phyloP scores from a whole-genome alignment of 2,329 filamentous ascomycete genomes.

The Fusarium veterinarium region DNA sequence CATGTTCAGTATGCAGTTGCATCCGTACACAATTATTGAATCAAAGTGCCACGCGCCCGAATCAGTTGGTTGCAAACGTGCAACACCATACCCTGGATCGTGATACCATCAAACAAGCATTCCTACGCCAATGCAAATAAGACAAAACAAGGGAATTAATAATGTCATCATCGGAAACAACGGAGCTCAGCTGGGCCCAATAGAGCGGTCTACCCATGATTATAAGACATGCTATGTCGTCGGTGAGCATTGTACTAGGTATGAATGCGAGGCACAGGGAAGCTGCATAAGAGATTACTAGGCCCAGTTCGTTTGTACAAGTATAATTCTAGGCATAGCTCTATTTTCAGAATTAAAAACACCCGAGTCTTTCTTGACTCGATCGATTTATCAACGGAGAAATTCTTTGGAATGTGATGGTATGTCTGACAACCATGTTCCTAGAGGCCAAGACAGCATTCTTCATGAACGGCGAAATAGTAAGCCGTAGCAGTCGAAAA shows the following conservation, averaged over 20 bases:
- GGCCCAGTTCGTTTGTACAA: conserved; percentile 8
- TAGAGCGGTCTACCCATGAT: conserved; percentile 5
- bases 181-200: conserved; percentile 16
- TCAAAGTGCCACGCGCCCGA: not conserved
- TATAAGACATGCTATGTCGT: conserved; percentile 5
- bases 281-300: conserved; percentile 11
- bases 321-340: not conserved
- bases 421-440: conserved; percentile 2
- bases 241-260: conserved; percentile 8
- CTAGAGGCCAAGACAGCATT: conserved; percentile 16
- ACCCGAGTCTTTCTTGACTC: not conserved
- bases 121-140: not conserved
- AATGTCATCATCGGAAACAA: conserved; percentile 18
- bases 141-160: conserved; percentile 3
- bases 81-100: conserved; percentile 13
- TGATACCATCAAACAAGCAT: conserved; percentile 1
- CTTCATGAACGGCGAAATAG: conserved; percentile 1
- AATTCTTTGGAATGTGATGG: conserved; percentile 5
- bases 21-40: not conserved
- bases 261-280: conserved; percentile 11
- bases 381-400: not conserved
- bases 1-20: not conserved
- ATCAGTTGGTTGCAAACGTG: not conserved
- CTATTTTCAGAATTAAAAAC: conserved; percentile 8
- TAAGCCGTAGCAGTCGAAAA: conserved; percentile 3